Evolutionary conservation across 306 rosid species (phyloP), one percentile per base, ranked within the genome.

Genomic region (Luffa acutangula): DNA sequence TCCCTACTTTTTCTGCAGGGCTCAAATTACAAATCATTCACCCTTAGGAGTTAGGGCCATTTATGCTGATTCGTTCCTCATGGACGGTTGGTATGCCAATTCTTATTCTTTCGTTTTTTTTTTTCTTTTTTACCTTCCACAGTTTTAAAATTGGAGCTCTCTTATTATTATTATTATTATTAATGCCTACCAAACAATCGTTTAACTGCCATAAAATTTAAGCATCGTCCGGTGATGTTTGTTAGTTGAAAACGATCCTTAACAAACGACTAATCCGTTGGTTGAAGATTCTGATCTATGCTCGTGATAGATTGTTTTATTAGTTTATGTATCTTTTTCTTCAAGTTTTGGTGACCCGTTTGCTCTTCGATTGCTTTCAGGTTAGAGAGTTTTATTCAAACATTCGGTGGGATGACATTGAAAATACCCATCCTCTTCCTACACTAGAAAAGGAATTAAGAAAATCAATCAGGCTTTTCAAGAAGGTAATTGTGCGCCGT

Each of bases 401-500:
- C 87, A 90, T 95, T 78, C 93, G 65, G 85, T 95, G 99, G 99
- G 90, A 87, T 78, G 93, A 95, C 81, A 85, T 93, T 75, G 97
- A 95, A 84, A 95, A 95, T 81, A 87, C 86, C 48, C 92, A 89
- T 83, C 87, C 93, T 80, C 87, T 88, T 41, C 85, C 84, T 71
- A 82, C 86, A 18, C 53, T 93, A 83, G 99, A 95, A 89, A 91
- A 91, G 79, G 97, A 93, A 83, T 86, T 90, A 75, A 86, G 80
- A 87, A 95, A 95, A 79, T 87, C 99, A 70, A 77, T 77, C 84
- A 85, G 94, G 89, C 86, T 95, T 80, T 95, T 95, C 90, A 95
- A 91, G 88, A 95, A 95, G 86, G 96, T 84, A 81, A 89, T 93
- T 82, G 87, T 95, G 78, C 97, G 99, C 78, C 91, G 97, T 83